Evolutionary conservation across 2,329 filamentous ascomycete genomes (phyloP).

Genomic region (Sordariomycetes sp.): DNA sequence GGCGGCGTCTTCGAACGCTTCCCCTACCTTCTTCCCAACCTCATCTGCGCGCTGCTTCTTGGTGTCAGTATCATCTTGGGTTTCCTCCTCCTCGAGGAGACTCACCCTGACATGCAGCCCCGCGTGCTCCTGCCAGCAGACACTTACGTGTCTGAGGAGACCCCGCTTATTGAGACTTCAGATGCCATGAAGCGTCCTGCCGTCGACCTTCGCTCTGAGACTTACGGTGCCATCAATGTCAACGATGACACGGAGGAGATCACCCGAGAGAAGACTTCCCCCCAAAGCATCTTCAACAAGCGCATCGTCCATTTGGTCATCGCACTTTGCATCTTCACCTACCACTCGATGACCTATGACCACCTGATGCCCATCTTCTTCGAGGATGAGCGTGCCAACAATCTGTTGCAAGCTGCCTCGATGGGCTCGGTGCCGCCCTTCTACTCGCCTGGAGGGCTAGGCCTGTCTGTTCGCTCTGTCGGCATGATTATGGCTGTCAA

Average conservation of each 20-base stretch:
- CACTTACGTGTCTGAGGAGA: constrained; percentile 52
- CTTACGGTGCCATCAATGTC: constrained; percentile 61
- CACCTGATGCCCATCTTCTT: constrained; percentile 89
- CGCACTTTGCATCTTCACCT: constrained; percentile 84
- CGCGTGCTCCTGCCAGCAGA: constrained; percentile 34
- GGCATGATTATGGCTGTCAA: constrained; percentile 53
- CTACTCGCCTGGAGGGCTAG: constrained; percentile 52
- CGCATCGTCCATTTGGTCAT: constrained; percentile 67
- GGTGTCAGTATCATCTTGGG: constrained; percentile 70
- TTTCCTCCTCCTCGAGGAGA: constrained; percentile 78
- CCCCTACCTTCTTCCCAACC: constrained; percentile 83
- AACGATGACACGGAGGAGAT: constrained; percentile 38
- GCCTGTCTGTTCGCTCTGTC: constrained; percentile 52
- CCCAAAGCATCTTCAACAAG: constrained; percentile 38
- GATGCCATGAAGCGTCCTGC: constrained; percentile 65
- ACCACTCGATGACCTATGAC: constrained; percentile 93
- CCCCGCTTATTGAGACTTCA: constrained; percentile 66
- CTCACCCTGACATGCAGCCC: constrained; percentile 73
- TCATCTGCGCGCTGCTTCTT: constrained; percentile 71
- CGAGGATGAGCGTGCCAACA: constrained; percentile 55
- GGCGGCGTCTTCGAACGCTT: constrained; percentile 65
- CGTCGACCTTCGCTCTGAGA: constrained; percentile 67
- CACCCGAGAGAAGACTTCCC: constrained; percentile 22
- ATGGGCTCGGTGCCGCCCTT: constrained; percentile 30
- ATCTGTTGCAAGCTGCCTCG: constrained; percentile 21